Evolutionary conservation across 129 eudicot genomes (phyloP).

Genomic region (Flaveria trinervia): DNA sequence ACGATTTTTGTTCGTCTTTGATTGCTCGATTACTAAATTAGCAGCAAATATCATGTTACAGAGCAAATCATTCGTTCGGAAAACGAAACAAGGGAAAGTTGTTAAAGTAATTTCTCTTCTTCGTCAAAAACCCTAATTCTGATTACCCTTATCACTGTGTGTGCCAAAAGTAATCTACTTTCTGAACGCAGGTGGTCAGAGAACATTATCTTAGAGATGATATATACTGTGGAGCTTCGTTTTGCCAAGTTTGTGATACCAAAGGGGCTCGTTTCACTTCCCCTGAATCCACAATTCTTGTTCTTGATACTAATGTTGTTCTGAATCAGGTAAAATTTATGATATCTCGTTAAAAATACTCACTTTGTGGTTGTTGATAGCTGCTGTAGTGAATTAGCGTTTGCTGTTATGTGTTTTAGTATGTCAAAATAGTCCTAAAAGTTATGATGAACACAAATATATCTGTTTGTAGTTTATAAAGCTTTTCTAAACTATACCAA

Average conservation of each 20-base stretch:
- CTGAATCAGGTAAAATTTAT: conserved; percentile 69
- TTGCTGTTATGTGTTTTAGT: background rate
- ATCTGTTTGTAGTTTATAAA: background rate
- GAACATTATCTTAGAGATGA: conserved; percentile 94
- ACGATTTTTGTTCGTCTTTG: background rate
- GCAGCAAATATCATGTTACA: conserved; percentile 56
- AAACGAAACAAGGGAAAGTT: conserved; percentile 81
- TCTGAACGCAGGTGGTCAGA: conserved; percentile 59
- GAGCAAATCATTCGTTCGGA: conserved; percentile 74
- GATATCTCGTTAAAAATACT: background rate
- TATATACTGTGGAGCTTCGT: conserved; percentile 82
- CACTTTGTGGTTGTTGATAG: background rate
- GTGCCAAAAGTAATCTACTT: background rate
- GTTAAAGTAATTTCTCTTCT: conserved; percentile 50
- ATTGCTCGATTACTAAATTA: conserved; percentile 12
- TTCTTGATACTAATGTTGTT: conserved; percentile 87
- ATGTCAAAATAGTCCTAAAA: background rate
- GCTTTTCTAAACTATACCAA: too few species aligned
- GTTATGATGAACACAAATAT: background rate
- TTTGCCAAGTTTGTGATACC: conserved; percentile 67
- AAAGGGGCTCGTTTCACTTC: conserved; percentile 59
- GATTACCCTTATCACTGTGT: conserved; percentile 14
- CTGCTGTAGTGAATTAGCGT: background rate
- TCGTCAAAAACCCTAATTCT: conserved; percentile 20
- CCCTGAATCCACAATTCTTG: conserved; percentile 48